Evolutionary conservation across 2,329 filamentous ascomycete genomes (phyloP).

Genomic region (Exophiala sideris): DNA sequence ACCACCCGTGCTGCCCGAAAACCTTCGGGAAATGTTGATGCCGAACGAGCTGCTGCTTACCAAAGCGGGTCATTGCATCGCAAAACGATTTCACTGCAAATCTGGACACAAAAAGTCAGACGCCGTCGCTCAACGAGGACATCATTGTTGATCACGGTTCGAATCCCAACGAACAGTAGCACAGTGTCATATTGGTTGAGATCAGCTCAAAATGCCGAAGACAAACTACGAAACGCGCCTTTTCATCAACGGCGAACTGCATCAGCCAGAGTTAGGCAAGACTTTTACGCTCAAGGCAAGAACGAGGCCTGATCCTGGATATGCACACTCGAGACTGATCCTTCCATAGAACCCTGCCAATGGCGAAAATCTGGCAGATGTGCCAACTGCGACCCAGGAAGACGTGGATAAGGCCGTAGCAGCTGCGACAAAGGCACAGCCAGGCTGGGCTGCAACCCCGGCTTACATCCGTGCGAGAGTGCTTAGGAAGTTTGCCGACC

Average conservation of each 20-base stretch:
- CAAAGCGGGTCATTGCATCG: too few relatives aligned
- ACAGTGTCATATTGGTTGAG: too few relatives aligned
- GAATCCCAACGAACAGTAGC: too few relatives aligned
- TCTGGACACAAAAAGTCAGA: too few relatives aligned
- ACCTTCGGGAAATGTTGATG: too few relatives aligned
- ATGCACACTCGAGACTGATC: too few relatives aligned
- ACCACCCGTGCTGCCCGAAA: too few relatives aligned
- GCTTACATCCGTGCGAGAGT: conserved; percentile 27
- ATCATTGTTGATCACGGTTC: too few relatives aligned
- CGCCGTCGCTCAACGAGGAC: too few relatives aligned
- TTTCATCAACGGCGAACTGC: conserved; percentile 10
- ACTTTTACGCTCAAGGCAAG: neutral
- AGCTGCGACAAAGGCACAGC: conserved; percentile 36
- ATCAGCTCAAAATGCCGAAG: too few relatives aligned
- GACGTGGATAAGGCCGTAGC: conserved; percentile 28
- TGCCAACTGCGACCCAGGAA: neutral
- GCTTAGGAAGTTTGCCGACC: conserved; percentile 39
- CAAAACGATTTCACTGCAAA: too few relatives aligned
- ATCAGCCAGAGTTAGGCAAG: neutral
- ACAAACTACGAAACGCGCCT: neutral
- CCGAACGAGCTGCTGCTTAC: too few relatives aligned
- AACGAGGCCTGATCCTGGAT: neutral
- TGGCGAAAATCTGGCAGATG: neutral
- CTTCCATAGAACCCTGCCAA: neutral
- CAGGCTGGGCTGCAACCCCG: conserved; percentile 30